A percentile compares a stretch with the other conserved stretches of the same genome.
phyloP scores from a whole-genome alignment of 2,329 filamentous ascomycete species.

The Podosphaera fusca region DNA sequence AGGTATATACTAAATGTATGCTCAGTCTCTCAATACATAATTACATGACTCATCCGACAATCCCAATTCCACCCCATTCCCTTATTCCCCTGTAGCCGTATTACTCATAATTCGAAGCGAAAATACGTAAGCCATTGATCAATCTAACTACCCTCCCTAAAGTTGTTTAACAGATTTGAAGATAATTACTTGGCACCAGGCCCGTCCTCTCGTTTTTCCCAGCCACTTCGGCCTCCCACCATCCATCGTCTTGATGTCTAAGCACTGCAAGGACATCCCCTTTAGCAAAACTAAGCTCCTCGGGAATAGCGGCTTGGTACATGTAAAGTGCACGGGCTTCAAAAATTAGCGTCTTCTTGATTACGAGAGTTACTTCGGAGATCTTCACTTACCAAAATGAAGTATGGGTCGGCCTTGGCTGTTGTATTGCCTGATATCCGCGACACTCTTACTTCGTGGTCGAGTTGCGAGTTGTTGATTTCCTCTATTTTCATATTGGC shows the following conservation, averaged over 20 bases:
- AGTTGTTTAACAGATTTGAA: constrained; percentile 18
- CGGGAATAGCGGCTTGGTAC: constrained; percentile 84
- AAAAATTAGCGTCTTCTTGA: neutral
- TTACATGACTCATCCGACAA: too few relatives aligned
- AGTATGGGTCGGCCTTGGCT: constrained; percentile 69
- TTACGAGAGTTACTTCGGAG: neutral
- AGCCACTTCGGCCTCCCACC: constrained; percentile 96
- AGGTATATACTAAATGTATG: too few relatives aligned
- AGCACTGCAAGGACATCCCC: constrained; percentile 77
- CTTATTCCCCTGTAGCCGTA: too few relatives aligned
- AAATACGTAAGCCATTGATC: too few relatives aligned
- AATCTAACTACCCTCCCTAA: too few relatives aligned
- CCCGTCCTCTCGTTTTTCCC: constrained; percentile 36
- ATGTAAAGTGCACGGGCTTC: constrained; percentile 80
- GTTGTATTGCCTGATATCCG: constrained; percentile 61
- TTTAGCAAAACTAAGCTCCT: constrained; percentile 81
- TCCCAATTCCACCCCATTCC: too few relatives aligned
- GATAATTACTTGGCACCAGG: constrained; percentile 45
- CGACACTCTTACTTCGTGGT: constrained; percentile 60
- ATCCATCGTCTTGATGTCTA: constrained; percentile 85
- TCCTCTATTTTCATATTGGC: constrained; percentile 25
- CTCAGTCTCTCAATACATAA: too few relatives aligned
- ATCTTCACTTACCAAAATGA: constrained; percentile 60
- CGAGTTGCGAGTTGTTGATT: constrained; percentile 19
- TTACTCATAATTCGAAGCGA: too few relatives aligned